These are phyloP conservation scores for Ruellia speciosa DNA, from an alignment of 305 asterid genomes.

Conservation along the genomic window DNA sequence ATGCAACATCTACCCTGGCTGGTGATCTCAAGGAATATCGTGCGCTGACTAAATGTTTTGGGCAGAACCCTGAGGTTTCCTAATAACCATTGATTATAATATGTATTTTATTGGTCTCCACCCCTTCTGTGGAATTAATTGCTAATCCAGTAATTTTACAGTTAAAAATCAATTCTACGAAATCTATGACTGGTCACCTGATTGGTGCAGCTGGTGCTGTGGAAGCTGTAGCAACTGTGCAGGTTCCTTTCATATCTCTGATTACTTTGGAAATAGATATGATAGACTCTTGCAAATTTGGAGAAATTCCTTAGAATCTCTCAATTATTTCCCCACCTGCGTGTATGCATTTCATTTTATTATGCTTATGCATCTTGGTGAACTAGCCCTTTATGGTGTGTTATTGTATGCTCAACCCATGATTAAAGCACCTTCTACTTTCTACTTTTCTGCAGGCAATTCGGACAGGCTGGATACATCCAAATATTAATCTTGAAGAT, in stretches of 20 bases:
- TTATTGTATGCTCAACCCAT: neutral
- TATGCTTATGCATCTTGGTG: neutral
- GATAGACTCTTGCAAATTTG: no score
- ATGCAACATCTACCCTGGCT: conserved; percentile 85
- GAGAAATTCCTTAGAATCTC: neutral
- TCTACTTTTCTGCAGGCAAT: conserved; percentile 34
- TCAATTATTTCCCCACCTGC: neutral
- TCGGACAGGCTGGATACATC: conserved; percentile 54
- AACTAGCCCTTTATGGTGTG: neutral
- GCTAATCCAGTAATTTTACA: conserved; percentile 25
- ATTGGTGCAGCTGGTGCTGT: conserved; percentile 90
- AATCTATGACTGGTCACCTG: conserved; percentile 83
- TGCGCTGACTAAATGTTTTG: conserved; percentile 74
- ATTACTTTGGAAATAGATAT: neutral
- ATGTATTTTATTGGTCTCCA: conserved; percentile 12
- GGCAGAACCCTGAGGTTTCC: conserved; percentile 71
- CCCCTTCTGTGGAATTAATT: conserved; percentile 1
- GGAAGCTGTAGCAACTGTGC: conserved; percentile 78
- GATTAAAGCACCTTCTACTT: conserved; percentile 18
- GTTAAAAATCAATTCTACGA: conserved; percentile 74
- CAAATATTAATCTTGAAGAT: conserved; percentile 47
- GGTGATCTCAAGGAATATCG: conserved; percentile 83
- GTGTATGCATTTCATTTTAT: neutral
- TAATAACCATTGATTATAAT: conserved; percentile 10
- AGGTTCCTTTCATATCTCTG: conserved; percentile 31